A percentile compares a stretch with the other conserved stretches of the same genome.
These are phyloP conservation scores for Acer negundo DNA, from an alignment of 345 rosid genomes.

Conservation along the genomic window DNA sequence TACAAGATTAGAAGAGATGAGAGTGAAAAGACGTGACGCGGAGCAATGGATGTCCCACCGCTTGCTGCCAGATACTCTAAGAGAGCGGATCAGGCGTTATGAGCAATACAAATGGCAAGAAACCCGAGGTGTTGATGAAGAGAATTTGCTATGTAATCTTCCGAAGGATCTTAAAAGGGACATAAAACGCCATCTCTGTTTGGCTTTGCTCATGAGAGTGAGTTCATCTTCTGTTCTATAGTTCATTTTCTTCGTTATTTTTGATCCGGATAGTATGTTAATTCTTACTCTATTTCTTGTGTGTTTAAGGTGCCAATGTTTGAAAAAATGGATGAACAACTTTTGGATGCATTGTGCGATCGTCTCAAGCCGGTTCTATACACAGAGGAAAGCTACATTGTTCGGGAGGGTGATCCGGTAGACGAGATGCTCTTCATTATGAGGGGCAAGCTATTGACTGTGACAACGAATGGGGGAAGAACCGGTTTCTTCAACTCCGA, in stretches of 20 bases:
- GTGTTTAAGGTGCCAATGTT: conserved; percentile 75
- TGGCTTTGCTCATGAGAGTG: conserved; percentile 74
- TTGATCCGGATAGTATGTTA: neutral
- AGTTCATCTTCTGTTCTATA: conserved; percentile 11
- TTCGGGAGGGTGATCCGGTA: conserved; percentile 89
- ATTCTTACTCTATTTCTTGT: neutral
- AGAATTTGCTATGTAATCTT: conserved; percentile 61
- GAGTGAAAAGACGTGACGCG: conserved; percentile 80
- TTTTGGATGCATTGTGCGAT: conserved; percentile 86
- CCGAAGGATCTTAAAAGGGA: conserved; percentile 87
- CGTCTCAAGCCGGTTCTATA: conserved; percentile 78
- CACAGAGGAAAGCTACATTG: conserved; percentile 83
- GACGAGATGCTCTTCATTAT: conserved; percentile 92
- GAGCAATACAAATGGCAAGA: conserved; percentile 93
- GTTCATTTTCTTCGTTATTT: neutral
- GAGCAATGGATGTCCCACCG: conserved; percentile 95
- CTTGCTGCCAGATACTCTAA: conserved; percentile 62
- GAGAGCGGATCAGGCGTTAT: conserved; percentile 67
- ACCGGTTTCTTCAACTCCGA: conserved; percentile 79
- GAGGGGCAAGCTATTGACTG: conserved; percentile 80
- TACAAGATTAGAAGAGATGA: conserved; percentile 83
- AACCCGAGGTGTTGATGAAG: conserved; percentile 84
- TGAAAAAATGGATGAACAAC: conserved; percentile 82
- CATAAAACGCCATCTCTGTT: conserved; percentile 87
- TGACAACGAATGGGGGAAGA: conserved; percentile 82